Evolutionary conservation across 2,329 filamentous ascomycete genomes (phyloP), one percentile per base, ranked within the genome.

Genomic region (Claviceps capensis): DNA sequence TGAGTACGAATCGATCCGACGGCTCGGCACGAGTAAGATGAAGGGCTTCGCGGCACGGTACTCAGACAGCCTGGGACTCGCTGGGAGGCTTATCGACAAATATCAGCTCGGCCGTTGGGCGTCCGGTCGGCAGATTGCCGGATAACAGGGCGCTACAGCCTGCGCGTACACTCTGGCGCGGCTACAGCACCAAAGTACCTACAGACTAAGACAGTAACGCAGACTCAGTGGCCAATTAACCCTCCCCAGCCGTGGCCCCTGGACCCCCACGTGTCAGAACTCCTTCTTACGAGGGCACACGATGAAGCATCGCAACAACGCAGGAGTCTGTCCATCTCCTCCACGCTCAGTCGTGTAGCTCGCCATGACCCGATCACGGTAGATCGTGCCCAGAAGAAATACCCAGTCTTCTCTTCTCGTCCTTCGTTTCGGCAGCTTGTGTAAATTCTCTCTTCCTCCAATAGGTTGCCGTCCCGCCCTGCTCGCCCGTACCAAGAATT

Each of bases 81-180:
- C 5, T n/a, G 34, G 22, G 38, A 14, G 22, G 26, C 14, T n/a
- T 16, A 26, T 48, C 46, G 41, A 50, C 44, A 50, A 53, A 48
- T 48, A 40, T 41, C 37, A 23, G 4, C 37, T 5, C 38, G n/a
- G 43, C 14, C n/a, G 16, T n/a, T 19, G 9, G n/a, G 8, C 19
- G 14, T 23, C 41, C 3, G 13, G 17, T 22, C 51, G 52, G 52
- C 19, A 48, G 52, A 50, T 53, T 53, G 23, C 52, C 52, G 52
- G 52, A 13, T 53, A 53, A 50, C 45, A 14, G 38, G 30, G 30
- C 30, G 30, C 30, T 34, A 5, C 23, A 26, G 23, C 23, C 23
- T 26, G 30, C 26, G 7, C 26, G 26, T 8, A 26, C 7, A 26
- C 26, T 26, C 8, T 26, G 26, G 26, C 26, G 30, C 30, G 9